A percentile compares a stretch with the other conserved stretches of the same genome.
Conservation (phyloP, 2,329 filamentous ascomycete species). For the Ascomycota sp. region DNA sequence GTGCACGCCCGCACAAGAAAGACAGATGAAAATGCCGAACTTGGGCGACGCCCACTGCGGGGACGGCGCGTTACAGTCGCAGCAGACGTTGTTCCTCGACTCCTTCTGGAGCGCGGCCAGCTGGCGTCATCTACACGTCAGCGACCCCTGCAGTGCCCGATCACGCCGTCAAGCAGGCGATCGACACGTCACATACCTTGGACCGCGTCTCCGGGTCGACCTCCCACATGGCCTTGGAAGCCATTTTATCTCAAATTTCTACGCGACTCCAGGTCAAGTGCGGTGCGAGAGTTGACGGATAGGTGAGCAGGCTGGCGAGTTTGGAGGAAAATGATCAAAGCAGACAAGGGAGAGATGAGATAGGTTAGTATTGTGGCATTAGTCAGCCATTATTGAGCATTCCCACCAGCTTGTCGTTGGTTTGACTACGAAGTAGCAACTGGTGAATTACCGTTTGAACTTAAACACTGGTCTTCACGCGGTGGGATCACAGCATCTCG, state of each 20-base stretch:
- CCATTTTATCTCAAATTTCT: slow-evolving; percentile 17
- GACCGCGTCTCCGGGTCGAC: slow-evolving; percentile 92
- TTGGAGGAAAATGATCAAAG: neutral
- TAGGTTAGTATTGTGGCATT: too few species aligned
- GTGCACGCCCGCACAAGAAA: slow-evolving; percentile 87
- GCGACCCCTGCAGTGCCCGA: slow-evolving; percentile 2
- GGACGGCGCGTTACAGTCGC: slow-evolving; percentile 86
- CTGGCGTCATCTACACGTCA: slow-evolving; percentile 21
- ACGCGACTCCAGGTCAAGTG: too few species aligned
- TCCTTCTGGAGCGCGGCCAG: slow-evolving; percentile 81
- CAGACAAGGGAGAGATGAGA: too few species aligned
- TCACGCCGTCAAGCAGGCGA: slow-evolving; percentile 2
- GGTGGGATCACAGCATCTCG: too few species aligned
- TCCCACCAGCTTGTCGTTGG: too few species aligned
- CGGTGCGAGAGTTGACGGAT: neutral
- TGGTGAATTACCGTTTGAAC: too few species aligned
- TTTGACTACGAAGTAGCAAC: too few species aligned
- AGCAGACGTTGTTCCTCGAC: slow-evolving; percentile 74
- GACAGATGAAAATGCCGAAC: slow-evolving; percentile 96
- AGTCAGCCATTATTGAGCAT: too few species aligned
- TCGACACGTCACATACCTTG: slow-evolving; percentile 40
- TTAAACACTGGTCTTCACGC: too few species aligned
- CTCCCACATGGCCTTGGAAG: slow-evolving; percentile 83
- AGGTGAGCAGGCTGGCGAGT: too few species aligned
- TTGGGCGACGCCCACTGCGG: slow-evolving; percentile 98